Conservation (phyloP, 2,329 filamentous ascomycete species). For the Gremmenia infestans region DNA sequence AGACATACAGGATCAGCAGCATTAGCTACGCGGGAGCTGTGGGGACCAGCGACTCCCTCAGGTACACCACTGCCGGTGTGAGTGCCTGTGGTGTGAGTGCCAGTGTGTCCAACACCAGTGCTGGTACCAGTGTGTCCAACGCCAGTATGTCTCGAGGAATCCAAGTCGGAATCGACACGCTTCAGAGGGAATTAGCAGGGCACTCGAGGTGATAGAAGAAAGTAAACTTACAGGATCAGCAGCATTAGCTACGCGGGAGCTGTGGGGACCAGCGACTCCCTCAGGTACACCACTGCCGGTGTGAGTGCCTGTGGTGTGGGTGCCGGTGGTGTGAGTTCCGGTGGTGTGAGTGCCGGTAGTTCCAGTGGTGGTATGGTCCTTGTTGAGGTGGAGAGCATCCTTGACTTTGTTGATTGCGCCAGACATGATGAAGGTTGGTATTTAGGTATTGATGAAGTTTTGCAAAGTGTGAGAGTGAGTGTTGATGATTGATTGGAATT, state of each 20-base stretch:
- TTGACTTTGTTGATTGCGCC: conserved; percentile 43
- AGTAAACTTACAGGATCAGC: conserved; percentile 38
- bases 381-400: conserved; percentile 35
- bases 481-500: neutral
- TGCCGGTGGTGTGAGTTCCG: neutral
- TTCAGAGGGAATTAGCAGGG: neutral
- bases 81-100: conserved; percentile 12
- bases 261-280: conserved; percentile 21
- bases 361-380: conserved; percentile 18
- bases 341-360: neutral
- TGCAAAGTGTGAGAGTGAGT: neutral
- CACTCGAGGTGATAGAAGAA: conserved; percentile 41
- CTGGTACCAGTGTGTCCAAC: conserved; percentile 1
- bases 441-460: neutral
- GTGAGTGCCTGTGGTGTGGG: conserved; percentile 11
- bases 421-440: conserved; percentile 36
- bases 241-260: conserved; percentile 37
- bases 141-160: conserved; percentile 1
- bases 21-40: conserved; percentile 35
- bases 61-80: conserved; percentile 4
- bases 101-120: neutral
- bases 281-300: conserved; percentile 8
- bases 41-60: conserved; percentile 20
- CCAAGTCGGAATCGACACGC: neutral
- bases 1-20: conserved; percentile 41